Conservation (phyloP, 495 filamentous ascomycete genomes). For the Hypomontagnella submonticulosa region DNA sequence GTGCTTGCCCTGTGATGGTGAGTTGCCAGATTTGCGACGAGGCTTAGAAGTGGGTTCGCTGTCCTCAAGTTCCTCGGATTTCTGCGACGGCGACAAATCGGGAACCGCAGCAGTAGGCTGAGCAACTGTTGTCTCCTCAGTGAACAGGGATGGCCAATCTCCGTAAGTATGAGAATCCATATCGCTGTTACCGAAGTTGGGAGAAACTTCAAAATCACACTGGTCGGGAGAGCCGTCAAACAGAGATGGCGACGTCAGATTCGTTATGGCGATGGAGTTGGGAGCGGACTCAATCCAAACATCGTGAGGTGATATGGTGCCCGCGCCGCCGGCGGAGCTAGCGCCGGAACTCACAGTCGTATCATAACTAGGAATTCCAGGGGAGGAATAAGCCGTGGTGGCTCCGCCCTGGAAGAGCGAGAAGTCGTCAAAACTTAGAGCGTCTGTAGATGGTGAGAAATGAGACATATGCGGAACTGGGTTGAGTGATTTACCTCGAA, state of each 20-base stretch:
- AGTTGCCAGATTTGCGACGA: slow-evolving; percentile 58
- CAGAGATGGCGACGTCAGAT: slow-evolving; percentile 83
- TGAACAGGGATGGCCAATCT: slow-evolving; percentile 77
- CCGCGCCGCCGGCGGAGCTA: slow-evolving; percentile 60
- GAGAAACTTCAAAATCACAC: slow-evolving; percentile 79
- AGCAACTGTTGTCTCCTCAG: slow-evolving; percentile 54
- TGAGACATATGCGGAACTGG: slow-evolving; percentile 30
- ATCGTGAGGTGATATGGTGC: slow-evolving; percentile 88
- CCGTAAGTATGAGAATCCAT: slow-evolving; percentile 52
- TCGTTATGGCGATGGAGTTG: slow-evolving; percentile 83
- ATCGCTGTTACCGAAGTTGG: slow-evolving; percentile 66
- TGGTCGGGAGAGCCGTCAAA: slow-evolving; percentile 78
- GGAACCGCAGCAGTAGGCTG: slow-evolving; percentile 45
- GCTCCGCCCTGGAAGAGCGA: slow-evolving; percentile 63
- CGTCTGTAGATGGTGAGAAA: slow-evolving; percentile 60
- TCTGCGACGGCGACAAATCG: slow-evolving; percentile 55
- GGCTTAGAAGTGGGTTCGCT: slow-evolving; percentile 46
- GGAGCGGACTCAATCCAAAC: slow-evolving; percentile 84
- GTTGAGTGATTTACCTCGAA: slow-evolving; percentile 52
- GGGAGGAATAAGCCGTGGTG: slow-evolving; percentile 62
- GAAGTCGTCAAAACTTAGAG: slow-evolving; percentile 62
- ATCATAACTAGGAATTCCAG: slow-evolving; percentile 60
- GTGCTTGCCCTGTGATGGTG: slow-evolving; percentile 64
- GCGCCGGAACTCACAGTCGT: slow-evolving; percentile 53
- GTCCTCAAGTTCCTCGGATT: slow-evolving; percentile 54